A percentile compares a stretch with the other conserved stretches of the same genome.
Conservation (phyloP, 805 yeast species). For the Saccharomycopsis vini region DNA sequence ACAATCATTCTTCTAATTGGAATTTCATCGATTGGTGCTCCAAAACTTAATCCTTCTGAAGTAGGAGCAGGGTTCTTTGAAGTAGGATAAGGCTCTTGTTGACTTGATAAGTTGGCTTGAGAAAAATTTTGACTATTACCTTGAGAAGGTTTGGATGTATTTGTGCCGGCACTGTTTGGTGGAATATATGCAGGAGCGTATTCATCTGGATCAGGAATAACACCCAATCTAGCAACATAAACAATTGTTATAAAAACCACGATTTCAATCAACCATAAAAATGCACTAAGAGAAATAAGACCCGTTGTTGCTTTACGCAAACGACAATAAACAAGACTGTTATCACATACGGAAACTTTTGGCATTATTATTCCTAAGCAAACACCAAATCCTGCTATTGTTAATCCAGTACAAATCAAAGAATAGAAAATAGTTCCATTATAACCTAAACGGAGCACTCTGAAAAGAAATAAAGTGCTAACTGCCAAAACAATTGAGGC, state of each 20-base stretch:
- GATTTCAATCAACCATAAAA: conserved; percentile 18
- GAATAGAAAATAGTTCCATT: conserved; percentile 15
- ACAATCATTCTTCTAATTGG: too few species aligned
- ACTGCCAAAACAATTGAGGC: conserved; percentile 16
- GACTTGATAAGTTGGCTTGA: too few species aligned
- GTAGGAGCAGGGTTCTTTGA: too few species aligned
- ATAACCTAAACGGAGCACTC: conserved; percentile 14
- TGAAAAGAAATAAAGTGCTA: conserved; percentile 9
- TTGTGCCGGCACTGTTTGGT: too few species aligned
- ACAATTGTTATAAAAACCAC: conserved; percentile 16
- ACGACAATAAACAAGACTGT: conserved; percentile 11
- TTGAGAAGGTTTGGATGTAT: too few species aligned
- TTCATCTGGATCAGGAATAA: conserved; percentile 15
- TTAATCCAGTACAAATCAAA: conserved; percentile 5
- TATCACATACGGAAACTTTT: conserved; percentile 9
- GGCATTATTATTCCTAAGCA: conserved; percentile 13
- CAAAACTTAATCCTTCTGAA: too few species aligned
- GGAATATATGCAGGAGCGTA: too few species aligned
- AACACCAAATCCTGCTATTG: conserved; percentile 19
- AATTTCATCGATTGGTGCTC: too few species aligned
- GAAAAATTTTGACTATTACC: too few species aligned
- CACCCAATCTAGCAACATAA: conserved; percentile 14
- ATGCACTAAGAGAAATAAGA: conserved; percentile 16
- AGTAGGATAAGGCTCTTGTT: too few species aligned
- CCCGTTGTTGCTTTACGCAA: conserved; percentile 17